These are phyloP conservation scores for Scedosporium dehoogii DNA, from an alignment of 2,329 filamentous ascomycete genomes.

Conservation along the genomic window DNA sequence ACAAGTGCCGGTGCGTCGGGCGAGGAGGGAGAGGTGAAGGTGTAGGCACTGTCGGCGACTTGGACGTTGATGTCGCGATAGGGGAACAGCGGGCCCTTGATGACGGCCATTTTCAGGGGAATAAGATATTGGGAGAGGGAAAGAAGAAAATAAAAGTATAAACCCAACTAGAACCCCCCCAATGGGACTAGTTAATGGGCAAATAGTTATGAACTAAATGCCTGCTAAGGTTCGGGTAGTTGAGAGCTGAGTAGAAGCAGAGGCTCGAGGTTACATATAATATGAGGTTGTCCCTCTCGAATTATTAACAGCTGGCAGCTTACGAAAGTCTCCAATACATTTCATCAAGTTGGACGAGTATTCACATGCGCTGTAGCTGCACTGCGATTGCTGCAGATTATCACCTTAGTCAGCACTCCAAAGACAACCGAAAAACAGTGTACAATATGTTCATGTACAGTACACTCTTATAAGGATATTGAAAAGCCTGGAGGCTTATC, in stretches of 20 bases:
- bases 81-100: slow-evolving; percentile 40
- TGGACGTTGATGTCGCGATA: slow-evolving; percentile 97
- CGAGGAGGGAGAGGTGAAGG: slow-evolving; percentile 91
- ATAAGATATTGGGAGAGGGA: neutral
- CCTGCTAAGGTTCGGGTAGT: neutral
- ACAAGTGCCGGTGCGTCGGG: slow-evolving; percentile 80
- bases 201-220: neutral
- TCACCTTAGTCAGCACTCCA: neutral
- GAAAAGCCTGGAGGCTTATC: neutral
- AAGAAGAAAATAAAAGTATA: slow-evolving; percentile 1
- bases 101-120: slow-evolving; percentile 24
- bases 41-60: slow-evolving; percentile 83
- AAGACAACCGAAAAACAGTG: no score
- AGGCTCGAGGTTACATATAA: neutral
- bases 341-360: neutral
- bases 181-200: neutral
- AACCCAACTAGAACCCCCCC: neutral
- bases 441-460: no score
- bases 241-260: neutral
- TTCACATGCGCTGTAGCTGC: neutral
- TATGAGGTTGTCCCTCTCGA: no score
- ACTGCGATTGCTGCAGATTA: neutral
- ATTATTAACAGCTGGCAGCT: no score
- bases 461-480: no score
- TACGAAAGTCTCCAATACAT: no score